Evolutionary conservation across 176 grass and related monocot genomes (phyloP).

Genomic region (Cenchrus americanus): DNA sequence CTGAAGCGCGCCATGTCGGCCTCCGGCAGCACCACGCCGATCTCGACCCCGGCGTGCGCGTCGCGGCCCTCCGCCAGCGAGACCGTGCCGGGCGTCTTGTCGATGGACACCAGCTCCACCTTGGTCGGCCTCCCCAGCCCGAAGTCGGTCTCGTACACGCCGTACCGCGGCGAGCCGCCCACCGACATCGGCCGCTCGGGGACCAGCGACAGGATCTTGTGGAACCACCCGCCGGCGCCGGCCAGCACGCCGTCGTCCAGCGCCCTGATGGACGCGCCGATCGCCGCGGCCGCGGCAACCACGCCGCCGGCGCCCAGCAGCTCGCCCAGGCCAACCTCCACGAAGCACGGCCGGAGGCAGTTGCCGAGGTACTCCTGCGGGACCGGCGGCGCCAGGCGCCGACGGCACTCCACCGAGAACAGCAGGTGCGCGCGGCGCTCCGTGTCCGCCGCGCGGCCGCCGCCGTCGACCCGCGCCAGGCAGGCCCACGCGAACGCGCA

Average conservation of each 20-base stretch:
- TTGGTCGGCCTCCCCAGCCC: constrained; percentile 69
- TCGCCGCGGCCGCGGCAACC: constrained; percentile 58
- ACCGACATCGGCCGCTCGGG: constrained; percentile 84
- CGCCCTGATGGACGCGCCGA: constrained; percentile 61
- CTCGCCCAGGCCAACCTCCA: constrained; percentile 55
- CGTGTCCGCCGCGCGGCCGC: neutral
- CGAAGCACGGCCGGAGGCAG: constrained; percentile 89
- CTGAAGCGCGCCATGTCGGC: constrained; percentile 69
- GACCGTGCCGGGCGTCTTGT: constrained; percentile 92
- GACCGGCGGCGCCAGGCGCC: constrained; percentile 64
- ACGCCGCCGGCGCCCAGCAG: constrained; percentile 57
- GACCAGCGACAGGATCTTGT: constrained; percentile 76
- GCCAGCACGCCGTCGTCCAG: constrained; percentile 71
- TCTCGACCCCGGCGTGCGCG: constrained; percentile 69
- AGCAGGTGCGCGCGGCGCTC: constrained; percentile 63
- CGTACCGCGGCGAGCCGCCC: constrained; percentile 82
- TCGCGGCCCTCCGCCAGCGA: constrained; percentile 74
- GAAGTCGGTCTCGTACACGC: constrained; percentile 80
- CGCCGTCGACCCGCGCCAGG: constrained; percentile 43
- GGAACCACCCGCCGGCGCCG: constrained; percentile 81
- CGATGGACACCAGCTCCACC: constrained; percentile 87
- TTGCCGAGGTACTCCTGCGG: constrained; percentile 85
- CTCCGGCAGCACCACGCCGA: constrained; percentile 79
- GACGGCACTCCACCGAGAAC: constrained; percentile 87
- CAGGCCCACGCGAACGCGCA: constrained; percentile 93